Evolutionary conservation across 441 rosid species (phyloP), one percentile per base, ranked within the genome.

Genomic region (Adansonia madagascariensis): DNA sequence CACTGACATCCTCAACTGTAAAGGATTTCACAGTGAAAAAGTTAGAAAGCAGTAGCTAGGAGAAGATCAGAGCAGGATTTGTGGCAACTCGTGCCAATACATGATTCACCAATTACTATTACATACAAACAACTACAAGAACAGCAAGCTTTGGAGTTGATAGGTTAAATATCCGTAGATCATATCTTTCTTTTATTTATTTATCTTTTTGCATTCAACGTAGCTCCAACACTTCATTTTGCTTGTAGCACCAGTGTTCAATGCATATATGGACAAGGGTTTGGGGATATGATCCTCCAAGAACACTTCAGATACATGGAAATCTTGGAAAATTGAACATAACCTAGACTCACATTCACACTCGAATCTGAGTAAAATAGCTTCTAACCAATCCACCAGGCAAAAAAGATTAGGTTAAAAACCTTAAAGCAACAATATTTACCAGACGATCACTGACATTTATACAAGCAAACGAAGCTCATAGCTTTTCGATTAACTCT

Each of bases 1-100:
- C 95, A 80, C 89, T 87, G 76, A 97, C 98, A 89, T 97, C 99
- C 84, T 97, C 99, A 70, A 97, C 98, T 94, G 92, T 20, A 74
- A 75, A 69, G 35, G 55, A 66, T 27, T 71, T 22, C 17, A 70
- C 0, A 59, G 27, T n/a, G 8, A 41, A 55, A 77, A 55, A 66
- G 24, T 65, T 76, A 63, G 75, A 71, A 55, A 35, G 10, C 49
- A 35, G 3, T 35, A 53, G 62, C 49, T 9, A 35, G 62, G n/a
- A 53, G 61, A 52, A 15, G 8, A 71, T 71, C n/a, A 8, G 8
- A 53, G 17, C 8, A n/a, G 9, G 17, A 7, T 24, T 52, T 7
- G 3, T 17, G n/a, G 14, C 49, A 76, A n/a, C 69, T 27, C 4
- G 18, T 60, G 3, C 67, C 8, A 47, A 39, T 14, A 57, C 18